A percentile compares a stretch with the other conserved stretches of the same genome.
Evolutionary conservation across 352 stramenopile species (phyloP).

Genomic region (Globisporangium nagaii): DNA sequence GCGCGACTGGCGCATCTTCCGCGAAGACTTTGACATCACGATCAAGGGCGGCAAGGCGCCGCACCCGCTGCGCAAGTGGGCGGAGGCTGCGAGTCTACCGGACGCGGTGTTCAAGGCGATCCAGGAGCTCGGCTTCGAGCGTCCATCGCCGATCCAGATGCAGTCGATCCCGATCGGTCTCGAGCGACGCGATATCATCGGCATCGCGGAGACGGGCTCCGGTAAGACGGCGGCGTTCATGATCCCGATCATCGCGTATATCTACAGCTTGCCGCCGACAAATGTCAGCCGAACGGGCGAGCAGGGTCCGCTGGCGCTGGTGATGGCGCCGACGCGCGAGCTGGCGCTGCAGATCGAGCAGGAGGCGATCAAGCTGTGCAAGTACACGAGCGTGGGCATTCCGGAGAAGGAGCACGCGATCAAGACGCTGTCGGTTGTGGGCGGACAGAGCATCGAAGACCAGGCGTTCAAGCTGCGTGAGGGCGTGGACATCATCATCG

Average conservation of each 20-base stretch:
- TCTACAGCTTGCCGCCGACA: slow-evolving; percentile 86
- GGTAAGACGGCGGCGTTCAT: slow-evolving; percentile 99
- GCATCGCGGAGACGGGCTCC: slow-evolving; percentile 97
- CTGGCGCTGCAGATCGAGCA: slow-evolving; percentile 98
- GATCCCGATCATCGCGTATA: slow-evolving; percentile 96
- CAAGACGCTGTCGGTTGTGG: slow-evolving; percentile 87
- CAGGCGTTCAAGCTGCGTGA: slow-evolving; percentile 94
- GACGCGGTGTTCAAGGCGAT: slow-evolving; percentile 87
- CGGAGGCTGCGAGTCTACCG: slow-evolving; percentile 61
- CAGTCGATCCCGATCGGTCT: slow-evolving; percentile 97
- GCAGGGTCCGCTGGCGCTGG: slow-evolving; percentile 94
- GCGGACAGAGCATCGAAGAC: slow-evolving; percentile 94
- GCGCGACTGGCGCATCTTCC: slow-evolving; percentile 99
- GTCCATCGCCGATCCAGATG: slow-evolving; percentile 98
- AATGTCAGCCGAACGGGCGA: slow-evolving; percentile 87
- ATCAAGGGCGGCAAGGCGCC: slow-evolving; percentile 87
- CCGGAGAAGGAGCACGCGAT: slow-evolving; percentile 57
- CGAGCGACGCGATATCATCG: slow-evolving; percentile 96
- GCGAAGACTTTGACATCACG: slow-evolving; percentile 99
- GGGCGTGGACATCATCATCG: slow-evolving; percentile 98
- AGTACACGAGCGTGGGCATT: slow-evolving; percentile 75
- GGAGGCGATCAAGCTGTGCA: slow-evolving; percentile 90
- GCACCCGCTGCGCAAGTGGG: slow-evolving; percentile 92
- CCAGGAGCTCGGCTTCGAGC: slow-evolving; percentile 90
- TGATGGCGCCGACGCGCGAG: slow-evolving; percentile 99